These are phyloP conservation scores for Aeschynomene evenia DNA, from an alignment of 306 rosid species.

Conservation along the genomic window DNA sequence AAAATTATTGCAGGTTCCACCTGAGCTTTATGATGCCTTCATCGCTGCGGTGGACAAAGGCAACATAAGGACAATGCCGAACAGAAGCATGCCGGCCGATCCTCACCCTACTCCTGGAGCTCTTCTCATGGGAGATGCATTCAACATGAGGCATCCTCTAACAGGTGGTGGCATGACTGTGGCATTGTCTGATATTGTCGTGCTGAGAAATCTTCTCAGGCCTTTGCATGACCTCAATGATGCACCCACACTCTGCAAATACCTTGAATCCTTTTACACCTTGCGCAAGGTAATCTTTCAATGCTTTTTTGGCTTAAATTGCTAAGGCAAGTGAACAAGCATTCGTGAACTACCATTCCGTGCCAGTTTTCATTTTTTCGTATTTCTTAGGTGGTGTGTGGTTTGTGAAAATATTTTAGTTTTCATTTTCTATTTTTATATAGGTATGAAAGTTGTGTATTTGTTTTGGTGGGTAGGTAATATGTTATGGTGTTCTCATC, in stretches of 20 bases:
- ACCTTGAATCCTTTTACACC: constrained; percentile 89
- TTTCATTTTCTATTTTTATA: no score
- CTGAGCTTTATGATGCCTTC: constrained; percentile 72
- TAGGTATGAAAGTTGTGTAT: no score
- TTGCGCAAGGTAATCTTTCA: constrained; percentile 73
- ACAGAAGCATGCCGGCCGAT: constrained; percentile 98
- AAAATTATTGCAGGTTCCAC: constrained; percentile 64
- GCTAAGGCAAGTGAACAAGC: neutral
- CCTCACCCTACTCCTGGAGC: constrained; percentile 98
- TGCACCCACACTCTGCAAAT: constrained; percentile 81
- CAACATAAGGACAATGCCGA: constrained; percentile 90
- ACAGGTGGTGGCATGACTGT: constrained; percentile 99
- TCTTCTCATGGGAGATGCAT: constrained; percentile 95
- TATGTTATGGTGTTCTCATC: no score
- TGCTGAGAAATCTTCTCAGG: constrained; percentile 81
- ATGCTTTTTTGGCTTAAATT: neutral
- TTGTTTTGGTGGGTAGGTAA: no score
- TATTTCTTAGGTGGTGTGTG: no score
- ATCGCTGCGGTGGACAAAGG: constrained; percentile 87
- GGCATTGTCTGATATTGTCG: constrained; percentile 92
- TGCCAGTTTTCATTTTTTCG: no score
- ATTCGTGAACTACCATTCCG: neutral
- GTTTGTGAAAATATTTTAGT: no score
- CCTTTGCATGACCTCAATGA: constrained; percentile 75
- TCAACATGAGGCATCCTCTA: constrained; percentile 98